Evolutionary conservation across 163 green algal species (phyloP).

Genomic region (Coccomyxa subellipsoidea): DNA sequence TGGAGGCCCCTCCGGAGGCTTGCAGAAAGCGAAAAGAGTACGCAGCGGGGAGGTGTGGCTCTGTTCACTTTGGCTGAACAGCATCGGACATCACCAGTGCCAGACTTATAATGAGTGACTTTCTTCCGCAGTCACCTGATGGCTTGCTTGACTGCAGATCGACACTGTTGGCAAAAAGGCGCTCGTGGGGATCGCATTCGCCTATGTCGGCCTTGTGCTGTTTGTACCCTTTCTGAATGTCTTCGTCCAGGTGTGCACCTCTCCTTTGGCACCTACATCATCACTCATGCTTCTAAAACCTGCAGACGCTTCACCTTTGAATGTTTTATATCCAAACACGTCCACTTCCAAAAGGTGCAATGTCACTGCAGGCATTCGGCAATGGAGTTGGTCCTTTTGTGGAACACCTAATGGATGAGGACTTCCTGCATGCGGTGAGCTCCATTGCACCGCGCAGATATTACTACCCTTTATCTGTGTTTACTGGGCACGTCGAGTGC

Average conservation of each 20-base stretch:
- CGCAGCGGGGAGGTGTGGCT: neutral
- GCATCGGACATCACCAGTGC: too few relatives aligned
- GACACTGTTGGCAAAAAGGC: conserved; percentile 48
- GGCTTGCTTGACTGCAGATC: conserved; percentile 25
- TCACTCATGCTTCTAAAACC: too few relatives aligned
- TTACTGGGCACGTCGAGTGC: too few relatives aligned
- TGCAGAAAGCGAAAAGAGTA: conserved; percentile 11
- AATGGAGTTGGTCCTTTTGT: conserved; percentile 75
- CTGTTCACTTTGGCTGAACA: too few relatives aligned
- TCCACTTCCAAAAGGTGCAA: neutral
- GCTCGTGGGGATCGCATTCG: conserved; percentile 56
- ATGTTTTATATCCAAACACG: neutral
- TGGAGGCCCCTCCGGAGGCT: conserved; percentile 7
- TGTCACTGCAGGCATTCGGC: conserved; percentile 59
- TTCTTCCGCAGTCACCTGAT: neutral
- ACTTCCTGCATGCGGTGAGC: conserved; percentile 78
- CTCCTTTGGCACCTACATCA: neutral
- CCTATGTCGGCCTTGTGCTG: conserved; percentile 69
- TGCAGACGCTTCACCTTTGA: neutral
- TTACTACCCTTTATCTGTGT: too few relatives aligned
- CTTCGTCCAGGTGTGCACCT: conserved; percentile 62
- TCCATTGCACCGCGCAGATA: neutral
- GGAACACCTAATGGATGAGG: conserved; percentile 64
- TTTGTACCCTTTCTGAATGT: conserved; percentile 79
- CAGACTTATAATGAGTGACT: too few relatives aligned